Percentiles rank a stretch among this genome's conserved stretches.
Conservation (phyloP, 106 monocot species). For the Gastrodia elata region DNA sequence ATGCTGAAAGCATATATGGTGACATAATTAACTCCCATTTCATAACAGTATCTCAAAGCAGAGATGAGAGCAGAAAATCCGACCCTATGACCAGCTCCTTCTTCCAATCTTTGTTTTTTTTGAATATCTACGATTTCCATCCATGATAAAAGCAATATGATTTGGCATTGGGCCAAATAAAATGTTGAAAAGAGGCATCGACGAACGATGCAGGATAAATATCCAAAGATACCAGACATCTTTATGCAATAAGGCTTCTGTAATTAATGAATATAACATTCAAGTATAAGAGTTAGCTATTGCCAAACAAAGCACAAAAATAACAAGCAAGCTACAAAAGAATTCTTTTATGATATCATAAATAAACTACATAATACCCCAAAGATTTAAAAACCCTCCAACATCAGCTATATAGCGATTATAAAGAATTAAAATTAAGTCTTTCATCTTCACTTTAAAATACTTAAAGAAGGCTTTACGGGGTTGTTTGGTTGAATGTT, state of each 20-base stretch:
- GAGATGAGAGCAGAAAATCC: constrained; percentile 26
- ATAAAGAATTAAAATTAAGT: no score
- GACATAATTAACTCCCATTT: constrained; percentile 34
- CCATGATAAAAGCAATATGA: constrained; percentile 49
- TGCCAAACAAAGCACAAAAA: not conserved
- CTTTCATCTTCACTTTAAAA: no score
- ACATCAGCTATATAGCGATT: no score
- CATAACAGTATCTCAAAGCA: constrained; percentile 26
- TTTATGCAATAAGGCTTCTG: not conserved
- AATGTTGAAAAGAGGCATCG: not conserved
- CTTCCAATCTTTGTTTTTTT: constrained; percentile 10
- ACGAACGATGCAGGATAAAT: constrained; percentile 1
- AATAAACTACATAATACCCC: no score
- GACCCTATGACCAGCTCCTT: constrained; percentile 5
- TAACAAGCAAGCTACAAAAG: not conserved
- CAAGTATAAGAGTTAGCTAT: not conserved
- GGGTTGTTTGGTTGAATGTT: no score
- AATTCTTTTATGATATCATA: not conserved
- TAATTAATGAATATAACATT: not conserved
- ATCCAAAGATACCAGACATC: not conserved
- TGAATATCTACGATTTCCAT: constrained; percentile 44
- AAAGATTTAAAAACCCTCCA: no score
- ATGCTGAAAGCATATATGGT: constrained; percentile 48
- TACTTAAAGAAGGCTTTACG: no score
- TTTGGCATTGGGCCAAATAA: constrained; percentile 24